Percentiles rank a stretch among this genome's conserved stretches.
Evolutionary conservation across 1,284 basidiomycete genomes (phyloP).

Genomic region (Phlebopus sp.): DNA sequence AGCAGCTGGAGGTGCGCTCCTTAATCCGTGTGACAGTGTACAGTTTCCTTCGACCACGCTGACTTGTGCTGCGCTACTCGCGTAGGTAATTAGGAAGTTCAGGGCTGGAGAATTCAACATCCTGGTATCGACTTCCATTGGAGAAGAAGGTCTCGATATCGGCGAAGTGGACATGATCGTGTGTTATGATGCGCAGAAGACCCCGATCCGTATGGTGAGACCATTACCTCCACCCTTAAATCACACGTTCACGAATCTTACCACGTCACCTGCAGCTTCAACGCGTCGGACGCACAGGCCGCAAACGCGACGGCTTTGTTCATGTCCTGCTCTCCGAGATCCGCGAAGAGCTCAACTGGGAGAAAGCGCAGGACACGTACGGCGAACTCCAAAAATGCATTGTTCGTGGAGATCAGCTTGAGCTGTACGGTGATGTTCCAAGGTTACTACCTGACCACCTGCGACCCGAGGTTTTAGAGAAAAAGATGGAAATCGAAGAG

Average conservation of each 20-base stretch:
- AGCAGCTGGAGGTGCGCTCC: constrained; percentile 76
- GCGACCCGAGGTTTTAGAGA: constrained; percentile 77
- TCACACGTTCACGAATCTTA: neutral
- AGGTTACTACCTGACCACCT: constrained; percentile 80
- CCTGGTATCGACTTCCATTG: constrained; percentile 94
- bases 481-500: constrained; percentile 75
- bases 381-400: constrained; percentile 89
- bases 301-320: constrained; percentile 87
- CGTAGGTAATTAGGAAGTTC: constrained; percentile 80
- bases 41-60: neutral
- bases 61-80: constrained; percentile 9
- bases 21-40: no score
- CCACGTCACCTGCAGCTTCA: constrained; percentile 64
- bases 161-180: constrained; percentile 98
- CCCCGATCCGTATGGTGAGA: constrained; percentile 91
- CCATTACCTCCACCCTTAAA: neutral
- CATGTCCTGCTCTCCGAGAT: constrained; percentile 92
- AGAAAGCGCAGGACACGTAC: constrained; percentile 86
- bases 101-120: constrained; percentile 88
- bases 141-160: constrained; percentile 99
- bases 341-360: constrained; percentile 90
- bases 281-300: constrained; percentile 93
- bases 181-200: constrained; percentile 96
- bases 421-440: constrained; percentile 90
- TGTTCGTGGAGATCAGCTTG: constrained; percentile 80